Evolutionary conservation across 2,329 filamentous ascomycete genomes (phyloP).

Genomic region (Magnaporthiopsis incrustans): DNA sequence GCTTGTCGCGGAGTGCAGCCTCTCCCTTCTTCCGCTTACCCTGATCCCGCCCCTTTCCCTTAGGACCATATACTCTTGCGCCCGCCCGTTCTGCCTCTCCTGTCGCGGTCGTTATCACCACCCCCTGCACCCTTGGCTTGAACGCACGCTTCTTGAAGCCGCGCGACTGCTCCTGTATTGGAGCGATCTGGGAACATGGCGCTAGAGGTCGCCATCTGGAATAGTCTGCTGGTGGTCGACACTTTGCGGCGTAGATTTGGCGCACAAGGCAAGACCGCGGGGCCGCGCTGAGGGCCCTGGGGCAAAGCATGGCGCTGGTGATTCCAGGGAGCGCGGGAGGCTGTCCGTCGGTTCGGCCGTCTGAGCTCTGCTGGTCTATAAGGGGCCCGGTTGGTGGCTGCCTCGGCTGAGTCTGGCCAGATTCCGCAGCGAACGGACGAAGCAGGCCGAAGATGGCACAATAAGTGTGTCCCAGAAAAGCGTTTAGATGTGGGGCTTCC

Average conservation of each 20-base stretch:
- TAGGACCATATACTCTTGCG: not conserved
- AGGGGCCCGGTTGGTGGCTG: no score
- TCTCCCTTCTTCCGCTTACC: not conserved
- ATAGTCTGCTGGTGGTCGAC: not conserved
- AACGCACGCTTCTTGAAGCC: not conserved
- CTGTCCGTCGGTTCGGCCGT: not conserved
- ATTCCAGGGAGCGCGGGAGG: no score
- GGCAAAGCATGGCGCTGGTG: constrained; percentile 1
- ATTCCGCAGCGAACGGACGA: not conserved
- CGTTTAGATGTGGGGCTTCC: not conserved
- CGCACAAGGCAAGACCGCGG: not conserved
- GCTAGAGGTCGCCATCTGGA: not conserved
- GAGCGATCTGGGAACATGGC: not conserved
- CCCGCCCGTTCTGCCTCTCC: not conserved
- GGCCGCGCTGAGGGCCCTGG: not conserved
- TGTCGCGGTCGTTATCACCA: not conserved
- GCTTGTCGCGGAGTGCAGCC: not conserved
- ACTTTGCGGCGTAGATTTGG: not conserved
- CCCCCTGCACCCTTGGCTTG: not conserved
- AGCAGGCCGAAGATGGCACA: no score
- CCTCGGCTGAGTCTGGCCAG: not conserved
- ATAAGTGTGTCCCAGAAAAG: not conserved
- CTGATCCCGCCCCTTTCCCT: not conserved
- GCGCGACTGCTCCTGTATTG: not conserved
- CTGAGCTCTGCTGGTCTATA: not conserved